These are phyloP conservation scores for Phytopythium mirpurense DNA, from an alignment of 352 stramenopile genomes.

Conservation along the genomic window DNA sequence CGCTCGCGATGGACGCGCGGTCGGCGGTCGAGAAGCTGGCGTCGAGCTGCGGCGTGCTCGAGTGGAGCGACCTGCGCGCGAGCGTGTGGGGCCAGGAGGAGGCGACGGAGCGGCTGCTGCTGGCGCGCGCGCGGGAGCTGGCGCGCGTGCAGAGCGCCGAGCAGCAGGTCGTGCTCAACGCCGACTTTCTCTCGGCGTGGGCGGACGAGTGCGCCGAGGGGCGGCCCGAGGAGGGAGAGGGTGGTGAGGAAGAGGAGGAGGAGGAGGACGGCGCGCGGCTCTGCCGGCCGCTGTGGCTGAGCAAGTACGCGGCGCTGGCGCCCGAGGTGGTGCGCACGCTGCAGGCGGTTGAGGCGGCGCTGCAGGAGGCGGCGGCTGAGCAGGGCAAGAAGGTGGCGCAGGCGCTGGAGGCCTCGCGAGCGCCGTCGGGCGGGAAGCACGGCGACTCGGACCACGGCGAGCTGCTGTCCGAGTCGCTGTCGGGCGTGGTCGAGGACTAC, in stretches of 20 bases:
- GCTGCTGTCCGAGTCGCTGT: too few species aligned
- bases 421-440: too few species aligned
- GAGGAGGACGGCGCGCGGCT: background rate
- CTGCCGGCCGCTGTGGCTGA: constrained; percentile 27
- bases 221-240: too few species aligned
- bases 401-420: background rate
- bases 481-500: too few species aligned
- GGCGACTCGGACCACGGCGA: too few species aligned
- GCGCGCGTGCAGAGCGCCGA: constrained; percentile 37
- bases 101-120: constrained; percentile 27
- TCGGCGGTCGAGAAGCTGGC: constrained; percentile 48
- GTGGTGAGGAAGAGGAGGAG: background rate
- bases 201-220: constrained; percentile 12
- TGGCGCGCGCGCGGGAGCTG: constrained; percentile 28
- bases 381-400: too few species aligned
- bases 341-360: constrained; percentile 26
- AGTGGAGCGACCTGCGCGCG: constrained; percentile 48
- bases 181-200: constrained; percentile 54
- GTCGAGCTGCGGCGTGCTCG: constrained; percentile 47
- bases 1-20: constrained; percentile 37
- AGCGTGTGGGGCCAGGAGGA: constrained; percentile 40
- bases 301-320: constrained; percentile 45
- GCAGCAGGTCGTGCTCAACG: constrained; percentile 52
- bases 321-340: constrained; percentile 47
- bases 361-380: constrained; percentile 22